Percentiles rank a stretch among this genome's conserved stretches.
These are phyloP conservation scores for Arxiozyma telluris DNA, from an alignment of 1,139 yeast genomes.

Conservation along the genomic window DNA sequence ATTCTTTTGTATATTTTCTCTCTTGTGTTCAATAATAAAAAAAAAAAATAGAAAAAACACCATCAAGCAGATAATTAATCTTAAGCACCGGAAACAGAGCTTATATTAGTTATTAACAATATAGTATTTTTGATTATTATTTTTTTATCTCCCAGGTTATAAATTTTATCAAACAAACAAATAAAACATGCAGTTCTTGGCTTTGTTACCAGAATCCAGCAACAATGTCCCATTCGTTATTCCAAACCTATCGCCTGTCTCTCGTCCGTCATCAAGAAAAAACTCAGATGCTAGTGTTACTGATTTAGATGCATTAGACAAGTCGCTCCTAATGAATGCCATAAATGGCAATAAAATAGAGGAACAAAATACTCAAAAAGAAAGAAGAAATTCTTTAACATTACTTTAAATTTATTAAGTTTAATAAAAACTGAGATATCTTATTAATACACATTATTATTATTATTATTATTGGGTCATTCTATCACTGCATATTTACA, in stretches of 20 bases:
- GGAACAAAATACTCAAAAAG: conserved; percentile 1
- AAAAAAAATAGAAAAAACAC: too few species aligned
- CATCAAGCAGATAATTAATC: neutral
- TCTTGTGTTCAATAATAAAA: neutral
- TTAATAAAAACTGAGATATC: neutral
- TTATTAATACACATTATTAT: too few species aligned
- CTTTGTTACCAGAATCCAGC: conserved; percentile 42
- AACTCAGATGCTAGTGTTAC: conserved; percentile 19
- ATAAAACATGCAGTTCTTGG: conserved; percentile 35
- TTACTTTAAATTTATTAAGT: conserved; percentile 4
- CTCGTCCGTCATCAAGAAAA: conserved; percentile 29
- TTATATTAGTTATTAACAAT: neutral
- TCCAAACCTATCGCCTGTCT: conserved; percentile 53
- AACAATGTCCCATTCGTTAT: conserved; percentile 48
- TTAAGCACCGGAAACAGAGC: neutral
- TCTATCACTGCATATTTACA: neutral
- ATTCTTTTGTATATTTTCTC: too few species aligned
- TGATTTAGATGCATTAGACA: conserved; percentile 11
- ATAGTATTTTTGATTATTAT: neutral
- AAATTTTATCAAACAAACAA: neutral
- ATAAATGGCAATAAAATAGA: neutral
- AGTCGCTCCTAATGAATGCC: conserved; percentile 1
- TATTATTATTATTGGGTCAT: neutral
- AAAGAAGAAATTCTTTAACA: conserved; percentile 10
- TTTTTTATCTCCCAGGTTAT: neutral